These are phyloP conservation scores for Furcasterigmium furcatum DNA, from an alignment of 2,329 filamentous ascomycete species.

Conservation along the genomic window DNA sequence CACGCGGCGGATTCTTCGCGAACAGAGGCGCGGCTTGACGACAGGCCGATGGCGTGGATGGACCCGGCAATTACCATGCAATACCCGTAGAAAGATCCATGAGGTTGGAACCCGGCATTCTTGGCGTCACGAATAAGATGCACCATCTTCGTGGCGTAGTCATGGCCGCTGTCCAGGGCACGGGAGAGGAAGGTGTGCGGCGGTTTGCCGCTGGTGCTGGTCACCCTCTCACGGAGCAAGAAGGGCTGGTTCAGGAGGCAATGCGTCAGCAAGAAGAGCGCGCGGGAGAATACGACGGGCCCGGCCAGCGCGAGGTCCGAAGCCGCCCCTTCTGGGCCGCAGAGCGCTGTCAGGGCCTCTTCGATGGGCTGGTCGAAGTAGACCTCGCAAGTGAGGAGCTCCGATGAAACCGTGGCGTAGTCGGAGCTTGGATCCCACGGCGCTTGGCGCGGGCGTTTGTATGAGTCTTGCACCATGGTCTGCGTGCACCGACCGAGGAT, in stretches of 20 bases:
- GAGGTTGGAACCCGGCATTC: background rate
- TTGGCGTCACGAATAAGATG: background rate
- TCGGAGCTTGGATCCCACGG: background rate
- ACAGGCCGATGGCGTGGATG: background rate
- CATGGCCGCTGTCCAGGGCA: background rate
- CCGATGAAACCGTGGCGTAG: background rate
- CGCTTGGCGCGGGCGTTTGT: background rate
- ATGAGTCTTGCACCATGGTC: background rate
- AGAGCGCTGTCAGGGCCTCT: background rate
- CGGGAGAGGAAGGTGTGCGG: background rate
- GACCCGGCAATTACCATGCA: background rate
- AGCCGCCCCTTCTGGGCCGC: background rate
- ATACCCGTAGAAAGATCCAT: conserved; percentile 1
- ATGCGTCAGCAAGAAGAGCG: background rate
- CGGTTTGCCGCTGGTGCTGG: background rate
- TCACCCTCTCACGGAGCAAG: background rate
- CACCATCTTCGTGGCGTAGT: background rate
- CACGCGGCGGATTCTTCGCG: background rate
- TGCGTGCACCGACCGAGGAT: conserved; percentile 3
- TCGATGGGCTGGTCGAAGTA: conserved; percentile 2
- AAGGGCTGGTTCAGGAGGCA: conserved; percentile 1
- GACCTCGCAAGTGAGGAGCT: background rate
- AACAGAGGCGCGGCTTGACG: background rate
- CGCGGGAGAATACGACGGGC: background rate
- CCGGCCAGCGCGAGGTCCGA: background rate